A percentile compares a stretch with the other conserved stretches of the same genome.
Evolutionary conservation across 148 eudicot species (phyloP).

Genomic region (Polygonum aviculare): DNA sequence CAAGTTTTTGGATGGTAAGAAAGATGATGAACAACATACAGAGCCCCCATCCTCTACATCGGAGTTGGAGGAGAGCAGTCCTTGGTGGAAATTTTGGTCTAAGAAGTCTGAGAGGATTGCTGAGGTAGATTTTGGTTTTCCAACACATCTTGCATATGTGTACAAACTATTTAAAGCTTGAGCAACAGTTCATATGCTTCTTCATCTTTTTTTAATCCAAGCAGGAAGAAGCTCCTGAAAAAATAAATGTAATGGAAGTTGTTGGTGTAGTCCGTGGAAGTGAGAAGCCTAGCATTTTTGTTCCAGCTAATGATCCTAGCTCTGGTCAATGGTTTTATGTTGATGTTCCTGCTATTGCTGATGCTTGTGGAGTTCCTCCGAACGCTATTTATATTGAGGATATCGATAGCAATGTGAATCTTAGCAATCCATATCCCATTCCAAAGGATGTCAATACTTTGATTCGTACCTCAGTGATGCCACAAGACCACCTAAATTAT

Average conservation of each 20-base stretch:
- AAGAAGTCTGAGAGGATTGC: constrained; percentile 34
- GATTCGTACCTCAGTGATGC: constrained; percentile 92
- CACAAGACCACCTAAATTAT: constrained; percentile 93
- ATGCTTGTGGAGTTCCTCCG: constrained; percentile 62
- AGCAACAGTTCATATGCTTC: not conserved
- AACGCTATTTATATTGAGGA: constrained; percentile 68
- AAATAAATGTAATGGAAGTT: constrained; percentile 41
- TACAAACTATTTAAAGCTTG: not conserved
- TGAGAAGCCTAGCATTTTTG: constrained; percentile 94
- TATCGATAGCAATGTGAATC: constrained; percentile 51
- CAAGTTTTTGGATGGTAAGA: constrained; percentile 33
- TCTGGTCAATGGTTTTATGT: constrained; percentile 87
- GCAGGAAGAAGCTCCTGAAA: constrained; percentile 47
- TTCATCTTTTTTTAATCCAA: not conserved
- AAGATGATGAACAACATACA: constrained; percentile 22
- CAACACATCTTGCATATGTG: not conserved
- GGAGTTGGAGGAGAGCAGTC: constrained; percentile 23
- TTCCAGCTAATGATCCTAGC: constrained; percentile 78
- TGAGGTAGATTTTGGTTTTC: constrained; percentile 27
- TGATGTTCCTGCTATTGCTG: constrained; percentile 80
- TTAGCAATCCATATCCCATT: constrained; percentile 72
- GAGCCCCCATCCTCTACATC: constrained; percentile 19
- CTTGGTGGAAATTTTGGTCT: constrained; percentile 77
- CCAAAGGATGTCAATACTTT: constrained; percentile 69
- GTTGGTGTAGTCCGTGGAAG: constrained; percentile 86